Percentiles rank a stretch among this genome's conserved stretches.
Conservation (phyloP, 2,329 filamentous ascomycete genomes). For the Hyphodiscus sp. region DNA sequence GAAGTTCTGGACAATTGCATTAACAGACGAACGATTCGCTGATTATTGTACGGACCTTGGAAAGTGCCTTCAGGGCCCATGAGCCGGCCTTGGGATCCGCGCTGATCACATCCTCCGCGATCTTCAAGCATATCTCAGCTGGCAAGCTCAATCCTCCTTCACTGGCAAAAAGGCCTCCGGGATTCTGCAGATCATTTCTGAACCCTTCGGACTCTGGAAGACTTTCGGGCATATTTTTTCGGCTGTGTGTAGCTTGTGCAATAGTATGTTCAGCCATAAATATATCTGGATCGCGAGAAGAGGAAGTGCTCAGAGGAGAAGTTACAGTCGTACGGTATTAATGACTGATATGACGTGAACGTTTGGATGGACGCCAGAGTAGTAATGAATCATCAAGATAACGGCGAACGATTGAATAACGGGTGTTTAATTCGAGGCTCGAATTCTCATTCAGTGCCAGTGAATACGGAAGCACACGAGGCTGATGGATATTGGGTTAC, state of each 20-base stretch:
- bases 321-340: background rate
- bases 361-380: background rate
- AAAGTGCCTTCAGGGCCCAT: constrained; percentile 11
- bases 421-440: background rate
- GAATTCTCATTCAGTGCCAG: background rate
- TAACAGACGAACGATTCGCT: background rate
- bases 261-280: background rate
- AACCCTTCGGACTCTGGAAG: background rate
- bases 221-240: background rate
- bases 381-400: background rate
- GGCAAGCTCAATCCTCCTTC: constrained; percentile 1
- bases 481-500: background rate
- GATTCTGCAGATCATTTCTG: background rate
- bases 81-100: constrained; percentile 11
- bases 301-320: background rate
- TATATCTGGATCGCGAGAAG: background rate
- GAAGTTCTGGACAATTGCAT: constrained; percentile 11
- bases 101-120: constrained; percentile 14
- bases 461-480: background rate
- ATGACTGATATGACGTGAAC: background rate
- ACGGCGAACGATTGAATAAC: background rate
- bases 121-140: constrained; percentile 18
- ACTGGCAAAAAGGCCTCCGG: background rate
- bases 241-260: background rate
- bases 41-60: constrained; percentile 13